These are phyloP conservation scores for Cordyceps farinosa DNA, from an alignment of 2,329 filamentous ascomycete species.

Conservation along the genomic window DNA sequence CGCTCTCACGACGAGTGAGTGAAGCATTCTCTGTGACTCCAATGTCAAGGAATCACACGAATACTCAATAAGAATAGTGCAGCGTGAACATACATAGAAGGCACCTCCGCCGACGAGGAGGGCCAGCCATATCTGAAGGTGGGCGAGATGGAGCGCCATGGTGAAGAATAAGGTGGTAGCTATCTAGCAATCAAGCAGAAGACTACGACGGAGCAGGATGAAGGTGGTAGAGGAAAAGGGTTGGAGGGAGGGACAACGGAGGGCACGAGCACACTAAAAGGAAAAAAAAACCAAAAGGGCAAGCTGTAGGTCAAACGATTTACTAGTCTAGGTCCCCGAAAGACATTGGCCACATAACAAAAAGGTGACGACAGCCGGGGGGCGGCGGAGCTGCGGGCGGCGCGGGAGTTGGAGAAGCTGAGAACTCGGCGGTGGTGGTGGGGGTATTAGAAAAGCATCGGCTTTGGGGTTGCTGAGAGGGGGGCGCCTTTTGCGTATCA, in stretches of 20 bases:
- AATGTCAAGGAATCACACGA: background rate
- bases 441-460: background rate
- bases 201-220: background rate
- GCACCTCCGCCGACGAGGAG: slow-evolving; percentile 33
- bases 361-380: background rate
- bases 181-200: background rate
- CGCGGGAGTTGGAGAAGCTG: slow-evolving; percentile 3
- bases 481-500: background rate
- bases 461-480: background rate
- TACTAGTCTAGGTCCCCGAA: background rate
- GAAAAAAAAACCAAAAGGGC: background rate
- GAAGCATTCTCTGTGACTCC: background rate
- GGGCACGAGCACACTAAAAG: slow-evolving; percentile 14
- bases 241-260: background rate
- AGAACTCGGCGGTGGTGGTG: slow-evolving; percentile 4
- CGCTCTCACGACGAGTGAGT: background rate
- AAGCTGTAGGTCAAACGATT: background rate
- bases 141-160: slow-evolving; percentile 31
- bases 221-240: background rate
- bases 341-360: background rate
- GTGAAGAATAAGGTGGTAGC: slow-evolving; percentile 8
- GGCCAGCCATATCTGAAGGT: slow-evolving; percentile 40
- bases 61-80: background rate
- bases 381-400: slow-evolving; percentile 1
- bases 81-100: slow-evolving; percentile 39